Percentiles rank a stretch among this genome's conserved stretches.
phyloP scores from a whole-genome alignment of 768 basidiomycete genomes.

The Boletus rubescentipes region DNA sequence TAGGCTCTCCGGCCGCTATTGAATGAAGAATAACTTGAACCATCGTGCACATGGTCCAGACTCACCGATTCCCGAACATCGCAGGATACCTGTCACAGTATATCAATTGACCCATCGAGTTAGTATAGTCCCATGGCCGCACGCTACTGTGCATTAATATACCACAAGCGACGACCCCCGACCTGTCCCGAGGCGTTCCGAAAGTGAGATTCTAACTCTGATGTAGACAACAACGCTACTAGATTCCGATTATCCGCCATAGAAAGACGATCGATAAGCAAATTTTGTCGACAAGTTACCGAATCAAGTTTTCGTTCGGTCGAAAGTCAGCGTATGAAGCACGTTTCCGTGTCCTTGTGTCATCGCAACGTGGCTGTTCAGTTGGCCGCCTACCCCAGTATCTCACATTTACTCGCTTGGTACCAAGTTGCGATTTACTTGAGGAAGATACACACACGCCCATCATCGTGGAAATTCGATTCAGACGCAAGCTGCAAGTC shows the following conservation, averaged over 20 bases:
- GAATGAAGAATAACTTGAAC: not conserved
- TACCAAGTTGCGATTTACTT: not conserved
- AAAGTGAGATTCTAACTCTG: not conserved
- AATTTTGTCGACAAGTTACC: not conserved
- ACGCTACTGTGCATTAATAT: not conserved
- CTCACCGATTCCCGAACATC: slow-evolving; percentile 9
- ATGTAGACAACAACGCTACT: not conserved
- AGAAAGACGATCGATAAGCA: not conserved
- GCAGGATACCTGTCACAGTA: not conserved
- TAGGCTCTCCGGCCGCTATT: not conserved
- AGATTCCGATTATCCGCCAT: no score
- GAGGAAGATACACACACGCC: not conserved
- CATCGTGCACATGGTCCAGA: not conserved
- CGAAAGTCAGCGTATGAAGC: not conserved
- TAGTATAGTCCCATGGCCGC: not conserved
- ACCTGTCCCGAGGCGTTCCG: slow-evolving; percentile 2
- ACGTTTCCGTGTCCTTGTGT: no score
- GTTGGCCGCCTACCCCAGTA: not conserved
- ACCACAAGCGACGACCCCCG: slow-evolving; percentile 2
- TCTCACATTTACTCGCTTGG: not conserved
- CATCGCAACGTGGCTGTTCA: not conserved
- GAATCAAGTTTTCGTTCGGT: not conserved
- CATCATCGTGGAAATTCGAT: not conserved
- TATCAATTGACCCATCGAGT: not conserved
- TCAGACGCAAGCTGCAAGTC: not conserved